Evolutionary conservation across 768 basidiomycete species (phyloP), one percentile per base, ranked within the genome.

Genomic region (Lepiota venenata): DNA sequence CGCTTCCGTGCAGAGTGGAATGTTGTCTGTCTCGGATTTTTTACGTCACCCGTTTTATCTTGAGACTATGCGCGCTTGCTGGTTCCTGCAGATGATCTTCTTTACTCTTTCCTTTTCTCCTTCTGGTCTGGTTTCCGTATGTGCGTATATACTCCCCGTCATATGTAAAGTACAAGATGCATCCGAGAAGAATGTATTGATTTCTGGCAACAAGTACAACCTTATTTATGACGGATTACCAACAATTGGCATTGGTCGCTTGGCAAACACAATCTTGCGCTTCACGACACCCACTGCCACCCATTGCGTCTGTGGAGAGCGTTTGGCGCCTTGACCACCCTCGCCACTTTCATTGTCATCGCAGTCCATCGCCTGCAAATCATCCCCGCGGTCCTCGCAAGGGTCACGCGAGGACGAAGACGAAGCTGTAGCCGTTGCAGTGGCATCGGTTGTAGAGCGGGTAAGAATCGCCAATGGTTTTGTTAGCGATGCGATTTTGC

Each of bases 391-490:
- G 50, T 20, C 27, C 41, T 36, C 15, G 11, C 16, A 22, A 47
- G 25, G n/a, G 21, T 60, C 14, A 55, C 35, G 25, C 22, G 38
- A 41, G 4, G 29, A 18, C 39, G 35, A n/a, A 14, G 43, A 14
- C 25, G 50, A 39, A 43, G 46, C 15, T n/a, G 29, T 41, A 8
- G 22, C 45, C 8, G 18, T 29, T 29, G 40, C 29, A 11, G 49
- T 58, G 8, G 62, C 58, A n/a, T 63, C 61, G 36, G 54, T 40
- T 25, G 48, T 58, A 50, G 54, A 47, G 45, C 82, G 79, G 56
- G 79, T 73, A 27, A 97, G 76, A 39, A 97, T 81, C 2, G 89
- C 95, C 25, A 91, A 76, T 0, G 94, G 93, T 64, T 91, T 95
- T 2, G 86, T 71, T 6, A 98, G 76, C 42, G 70, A 75, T 32